A percentile compares a stretch with the other conserved stretches of the same genome.
Conservation (phyloP, 306 rosid genomes). For the Boehmeria nivea region DNA sequence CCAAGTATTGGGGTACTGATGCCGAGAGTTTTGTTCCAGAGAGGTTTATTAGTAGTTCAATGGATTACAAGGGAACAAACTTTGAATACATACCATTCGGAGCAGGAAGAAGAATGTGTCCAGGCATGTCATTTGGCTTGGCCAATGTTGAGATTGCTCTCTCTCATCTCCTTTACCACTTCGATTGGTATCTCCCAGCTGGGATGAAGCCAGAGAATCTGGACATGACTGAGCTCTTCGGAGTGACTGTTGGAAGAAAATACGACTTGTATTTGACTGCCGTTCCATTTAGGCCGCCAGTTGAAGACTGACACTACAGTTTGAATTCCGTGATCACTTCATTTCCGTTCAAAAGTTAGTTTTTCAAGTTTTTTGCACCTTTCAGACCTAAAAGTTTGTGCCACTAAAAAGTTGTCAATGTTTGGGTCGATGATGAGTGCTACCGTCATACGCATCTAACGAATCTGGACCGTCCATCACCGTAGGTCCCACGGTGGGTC, state of each 20-base stretch:
- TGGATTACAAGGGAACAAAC: background rate
- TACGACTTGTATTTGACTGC: background rate
- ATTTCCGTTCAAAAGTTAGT: too few species aligned
- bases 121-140: background rate
- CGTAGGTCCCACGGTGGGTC: too few species aligned
- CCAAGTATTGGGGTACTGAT: background rate
- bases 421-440: too few species aligned
- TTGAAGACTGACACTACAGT: too few species aligned
- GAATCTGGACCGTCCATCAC: too few species aligned
- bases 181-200: background rate
- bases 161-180: background rate
- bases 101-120: conserved; percentile 2
- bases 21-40: conserved; percentile 7
- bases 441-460: too few species aligned
- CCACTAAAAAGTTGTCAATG: too few species aligned
- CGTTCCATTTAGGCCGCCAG: background rate
- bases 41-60: background rate
- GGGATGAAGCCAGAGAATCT: background rate
- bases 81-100: background rate
- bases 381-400: too few species aligned
- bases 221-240: conserved; percentile 2
- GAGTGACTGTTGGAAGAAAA: background rate
- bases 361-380: too few species aligned
- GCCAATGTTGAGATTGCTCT: background rate
- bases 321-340: too few species aligned